Conservation (phyloP, 176 grass and related monocot species). For the Rhipidocladum racemiflorum region DNA sequence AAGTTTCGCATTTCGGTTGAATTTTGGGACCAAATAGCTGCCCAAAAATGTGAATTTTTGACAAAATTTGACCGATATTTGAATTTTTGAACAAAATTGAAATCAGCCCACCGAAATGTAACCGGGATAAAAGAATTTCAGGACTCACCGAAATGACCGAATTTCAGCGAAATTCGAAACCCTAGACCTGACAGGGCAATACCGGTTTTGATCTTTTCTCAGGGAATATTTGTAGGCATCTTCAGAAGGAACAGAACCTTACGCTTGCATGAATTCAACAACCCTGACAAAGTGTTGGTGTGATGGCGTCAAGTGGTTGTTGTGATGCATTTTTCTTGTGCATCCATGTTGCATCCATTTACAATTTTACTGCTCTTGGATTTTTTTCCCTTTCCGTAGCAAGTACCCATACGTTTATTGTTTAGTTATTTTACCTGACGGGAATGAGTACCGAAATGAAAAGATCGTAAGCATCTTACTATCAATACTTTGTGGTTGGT, state of each 20-base stretch:
- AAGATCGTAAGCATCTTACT: not conserved
- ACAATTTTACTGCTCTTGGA: not conserved
- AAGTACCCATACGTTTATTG: not conserved
- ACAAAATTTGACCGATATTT: no score
- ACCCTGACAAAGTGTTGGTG: not conserved
- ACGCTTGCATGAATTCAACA: not conserved
- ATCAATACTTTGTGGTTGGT: not conserved
- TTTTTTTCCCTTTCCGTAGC: not conserved
- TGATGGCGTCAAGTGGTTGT: not conserved
- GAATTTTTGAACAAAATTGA: no score
- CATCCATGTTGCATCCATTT: constrained; percentile 16
- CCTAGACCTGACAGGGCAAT: not conserved
- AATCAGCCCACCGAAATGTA: no score
- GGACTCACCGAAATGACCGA: no score
- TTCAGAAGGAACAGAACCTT: constrained; percentile 6
- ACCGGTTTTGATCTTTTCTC: not conserved
- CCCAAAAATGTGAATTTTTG: no score
- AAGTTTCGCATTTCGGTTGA: no score
- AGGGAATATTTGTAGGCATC: not conserved
- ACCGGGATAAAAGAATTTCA: no score
- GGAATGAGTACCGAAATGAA: not conserved
- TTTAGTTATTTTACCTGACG: not conserved
- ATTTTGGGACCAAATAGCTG: no score
- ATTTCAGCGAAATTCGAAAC: no score
- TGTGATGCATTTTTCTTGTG: constrained; percentile 20